Base-by-base conservation (phyloP, 176 grass and related monocot genomes). In the Lolium perenne region DNA sequence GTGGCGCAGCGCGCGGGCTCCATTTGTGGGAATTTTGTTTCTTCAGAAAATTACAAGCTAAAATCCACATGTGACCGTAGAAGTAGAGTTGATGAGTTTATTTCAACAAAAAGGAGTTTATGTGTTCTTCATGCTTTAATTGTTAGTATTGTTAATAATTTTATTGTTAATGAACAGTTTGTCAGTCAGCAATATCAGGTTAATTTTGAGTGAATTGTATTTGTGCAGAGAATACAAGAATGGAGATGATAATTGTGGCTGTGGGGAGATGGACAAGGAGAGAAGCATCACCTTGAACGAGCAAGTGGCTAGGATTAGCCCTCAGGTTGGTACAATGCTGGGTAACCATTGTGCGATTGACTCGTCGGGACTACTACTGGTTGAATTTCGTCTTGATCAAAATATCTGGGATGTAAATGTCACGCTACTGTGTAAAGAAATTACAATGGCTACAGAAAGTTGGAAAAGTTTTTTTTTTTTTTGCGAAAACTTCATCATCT, bases 231-330 rank as follows among this genome's bases (percentile, higher is more conserved):
- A 72, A 74, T 22, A 84, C 5, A 38, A 60, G 78, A 21, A 41
- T 18, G 10, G 0, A 35, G 2, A 26, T 12, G 84, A 87, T 74
- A 74, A 83, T 83, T 87, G 89, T 90, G 89, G 84, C 66, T n/a
- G 55, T 38, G 47, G 17, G 5, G 23, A 74, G 80, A 65, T 14
- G 21, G 80, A 65, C 74, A 13, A 60, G 22, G 74, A 79, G 46
- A 35, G 65, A 83, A 74, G 84, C 66, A 65, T 90, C 57, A 4
- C 13, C 57, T 47, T 87, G 43, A 53, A 8, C 23, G 45, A 86
- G 62, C 53, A 53, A 26, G 79, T 86, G 84, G 89, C 47, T 56
- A 63, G n/a, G 41, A 86, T 46, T 50, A 16, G 62, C 83, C 76
- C 61, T 38, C 79, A 8, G 8, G 10, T 18, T 51, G 71, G 23